These are phyloP conservation scores for Hypomontagnella monticulosa DNA, from an alignment of 495 filamentous ascomycete species.

Conservation along the genomic window DNA sequence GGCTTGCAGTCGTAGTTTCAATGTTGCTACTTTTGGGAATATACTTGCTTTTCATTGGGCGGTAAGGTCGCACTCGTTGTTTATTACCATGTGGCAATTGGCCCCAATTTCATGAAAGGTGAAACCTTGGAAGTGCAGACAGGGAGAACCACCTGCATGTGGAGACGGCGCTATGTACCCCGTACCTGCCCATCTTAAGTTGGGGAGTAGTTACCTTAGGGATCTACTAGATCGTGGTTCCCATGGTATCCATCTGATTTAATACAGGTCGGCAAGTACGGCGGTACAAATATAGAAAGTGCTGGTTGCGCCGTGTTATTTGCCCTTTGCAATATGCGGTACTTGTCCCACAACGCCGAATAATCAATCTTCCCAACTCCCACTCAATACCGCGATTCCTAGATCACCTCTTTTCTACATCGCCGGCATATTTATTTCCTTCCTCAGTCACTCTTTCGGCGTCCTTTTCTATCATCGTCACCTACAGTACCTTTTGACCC, in stretches of 20 bases:
- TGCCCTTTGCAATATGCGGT: neutral
- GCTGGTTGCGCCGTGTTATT: neutral
- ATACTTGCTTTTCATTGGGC: slow-evolving; percentile 20
- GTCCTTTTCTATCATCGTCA: slow-evolving; percentile 26
- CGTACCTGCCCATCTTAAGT: too few species aligned
- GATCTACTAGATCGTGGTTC: too few species aligned
- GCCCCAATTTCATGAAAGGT: slow-evolving; percentile 10
- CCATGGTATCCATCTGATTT: too few species aligned
- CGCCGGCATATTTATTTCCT: neutral
- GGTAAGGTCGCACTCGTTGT: slow-evolving; percentile 14
- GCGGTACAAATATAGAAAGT: too few species aligned
- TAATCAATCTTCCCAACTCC: slow-evolving; percentile 4
- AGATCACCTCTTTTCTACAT: neutral
- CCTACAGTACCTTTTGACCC: slow-evolving; percentile 21
- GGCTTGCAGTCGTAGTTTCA: slow-evolving; percentile 24
- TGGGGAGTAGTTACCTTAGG: too few species aligned
- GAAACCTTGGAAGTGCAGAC: slow-evolving; percentile 9
- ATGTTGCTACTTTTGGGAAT: slow-evolving; percentile 28
- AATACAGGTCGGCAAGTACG: too few species aligned
- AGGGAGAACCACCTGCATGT: neutral
- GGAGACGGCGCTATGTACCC: neutral
- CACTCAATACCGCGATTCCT: slow-evolving; percentile 8
- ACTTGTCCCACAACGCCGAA: neutral
- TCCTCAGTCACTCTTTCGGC: slow-evolving; percentile 9
- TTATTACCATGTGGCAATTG: slow-evolving; percentile 36